Base-by-base conservation (phyloP, 1,284 basidiomycete genomes). In the Cystobasidiaceae sp. region DNA sequence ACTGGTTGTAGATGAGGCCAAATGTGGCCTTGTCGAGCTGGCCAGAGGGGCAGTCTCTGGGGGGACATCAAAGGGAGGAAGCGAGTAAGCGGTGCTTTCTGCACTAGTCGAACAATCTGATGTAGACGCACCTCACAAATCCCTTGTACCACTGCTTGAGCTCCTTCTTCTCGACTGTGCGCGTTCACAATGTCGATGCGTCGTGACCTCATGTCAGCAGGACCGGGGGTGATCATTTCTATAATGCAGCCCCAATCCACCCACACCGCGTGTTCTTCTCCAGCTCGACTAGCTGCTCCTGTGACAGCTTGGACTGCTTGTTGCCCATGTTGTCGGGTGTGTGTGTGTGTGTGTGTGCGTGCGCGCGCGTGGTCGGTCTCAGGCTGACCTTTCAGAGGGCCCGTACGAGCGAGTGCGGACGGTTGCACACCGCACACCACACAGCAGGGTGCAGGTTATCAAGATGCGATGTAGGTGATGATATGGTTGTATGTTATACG, bases 211-310 rank as follows among this genome's bases (percentile, higher is more conserved):
- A 4, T 39, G 15, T 8, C n/a, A n/a, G n/a, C n/a, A n/a, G n/a
- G n/a, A n/a, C n/a, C n/a, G n/a, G n/a, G n/a, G n/a, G n/a, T n/a
- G n/a, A n/a, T n/a, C n/a, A n/a, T n/a, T n/a, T n/a, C n/a, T n/a
- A n/a, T n/a, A n/a, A 25, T 41, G 45, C 19, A 8, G 2, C 30
- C 48, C 5, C 34, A 13, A 17, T 21, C 37, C 41, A 52, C 33
- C 77, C 74, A 97, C 94, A 98, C 78, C 98, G 96, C 0, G 96
- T 99, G 80, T 92, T 90, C 84, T 93, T 96, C 81, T 97, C 93
- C 61, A 98, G 86, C 75, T 97, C 93, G 37, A 86, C 82, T 69
- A 99, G 86, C 80, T 98, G 92, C 72, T 98, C 94, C 41, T 89
- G 86, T 17, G 91, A 89, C 54, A 99, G 84, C 80, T 98, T 99